These are phyloP conservation scores for Aspergillus ruber DNA, from an alignment of 2,329 filamentous ascomycete genomes.

Conservation along the genomic window DNA sequence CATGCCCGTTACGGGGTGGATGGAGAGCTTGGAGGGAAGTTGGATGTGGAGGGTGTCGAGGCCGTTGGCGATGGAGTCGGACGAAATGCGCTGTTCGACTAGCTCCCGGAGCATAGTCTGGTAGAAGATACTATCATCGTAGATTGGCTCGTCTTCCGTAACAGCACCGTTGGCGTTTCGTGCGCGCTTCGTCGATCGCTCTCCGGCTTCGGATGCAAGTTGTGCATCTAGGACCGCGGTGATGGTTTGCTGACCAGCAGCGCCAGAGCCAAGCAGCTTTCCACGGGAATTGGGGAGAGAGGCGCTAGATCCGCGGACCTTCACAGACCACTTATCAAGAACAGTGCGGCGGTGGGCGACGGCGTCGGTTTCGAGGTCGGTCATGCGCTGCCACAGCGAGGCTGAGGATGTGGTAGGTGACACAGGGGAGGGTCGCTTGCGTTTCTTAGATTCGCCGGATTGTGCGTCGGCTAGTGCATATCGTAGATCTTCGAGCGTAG, in stretches of 20 bases:
- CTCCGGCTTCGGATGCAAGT: constrained; percentile 34
- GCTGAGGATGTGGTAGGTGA: constrained; percentile 50
- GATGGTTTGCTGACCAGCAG: constrained; percentile 46
- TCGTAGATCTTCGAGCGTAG: constrained; percentile 51
- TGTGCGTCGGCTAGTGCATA: constrained; percentile 34
- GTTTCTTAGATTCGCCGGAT: constrained; percentile 28
- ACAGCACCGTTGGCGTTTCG: constrained; percentile 12
- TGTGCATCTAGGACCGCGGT: constrained; percentile 40
- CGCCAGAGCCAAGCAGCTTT: constrained; percentile 53
- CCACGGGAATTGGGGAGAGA: constrained; percentile 52
- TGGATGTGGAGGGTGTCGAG: constrained; percentile 31
- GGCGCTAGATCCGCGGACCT: constrained; percentile 53
- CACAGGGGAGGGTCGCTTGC: constrained; percentile 47
- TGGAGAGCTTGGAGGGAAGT: constrained; percentile 30
- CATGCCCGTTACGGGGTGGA: constrained; percentile 38
- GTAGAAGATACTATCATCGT: constrained; percentile 94
- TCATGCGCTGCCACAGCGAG: constrained; percentile 67
- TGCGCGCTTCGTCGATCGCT: constrained; percentile 26
- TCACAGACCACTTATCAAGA: constrained; percentile 85
- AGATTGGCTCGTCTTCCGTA: constrained; percentile 52
- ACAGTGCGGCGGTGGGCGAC: constrained; percentile 60
- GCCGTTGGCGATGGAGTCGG: constrained; percentile 42
- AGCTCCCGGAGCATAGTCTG: constrained; percentile 87
- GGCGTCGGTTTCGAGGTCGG: constrained; percentile 56
- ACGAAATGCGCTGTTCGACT: constrained; percentile 74